Evolutionary conservation across 139 green algal species (phyloP), one percentile per base, ranked within the genome.

Genomic region (Coelastrella sp.): DNA sequence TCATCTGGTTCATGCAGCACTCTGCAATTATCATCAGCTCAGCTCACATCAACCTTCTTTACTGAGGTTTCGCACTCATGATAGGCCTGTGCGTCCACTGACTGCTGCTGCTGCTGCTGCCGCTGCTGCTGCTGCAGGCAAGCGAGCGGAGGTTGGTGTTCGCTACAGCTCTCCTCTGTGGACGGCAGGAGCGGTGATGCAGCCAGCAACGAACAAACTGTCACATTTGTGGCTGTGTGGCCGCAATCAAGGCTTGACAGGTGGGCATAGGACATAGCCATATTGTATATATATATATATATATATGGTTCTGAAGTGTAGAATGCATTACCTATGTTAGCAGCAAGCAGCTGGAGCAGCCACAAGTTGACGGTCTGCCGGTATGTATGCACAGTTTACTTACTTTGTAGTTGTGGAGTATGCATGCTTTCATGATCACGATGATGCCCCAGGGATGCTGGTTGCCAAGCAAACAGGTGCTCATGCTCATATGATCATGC

Each of bases 161-260:
- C 90, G 95, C 8, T 97, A 97, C 90, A 94, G 91, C 89, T 91
- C 83, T 1, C 92, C 92, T 1, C 0, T 20, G 0, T 66, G 94
- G 14, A 93, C 92, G 7, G 78, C 76, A 6, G 95, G 95, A 7
- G 90, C 89, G 11, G 91, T 95, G 22, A 72, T 95, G 17, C 79
- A 84, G 58, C 92, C 91, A 19, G 73, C 72, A 4, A 68, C 74
- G 15, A 63, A 60, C 22, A 66, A 61, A 22, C 58, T 94, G 58
- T 86, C 90, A 56, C 35, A 81, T 7, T 15, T 90, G 10, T 95
- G 93, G 85, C 76, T 93, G 66, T 93, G 92, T 73, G 27, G 91
- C 6, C 12, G 81, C 20, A 27, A 25, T 10, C 63, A 58, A n/a
- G 82, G 84, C 3, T 4, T 93, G n/a, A 85, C 35, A 63, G 0